These are phyloP conservation scores for Tothia fuscella DNA, from an alignment of 2,329 filamentous ascomycete species.

Conservation along the genomic window DNA sequence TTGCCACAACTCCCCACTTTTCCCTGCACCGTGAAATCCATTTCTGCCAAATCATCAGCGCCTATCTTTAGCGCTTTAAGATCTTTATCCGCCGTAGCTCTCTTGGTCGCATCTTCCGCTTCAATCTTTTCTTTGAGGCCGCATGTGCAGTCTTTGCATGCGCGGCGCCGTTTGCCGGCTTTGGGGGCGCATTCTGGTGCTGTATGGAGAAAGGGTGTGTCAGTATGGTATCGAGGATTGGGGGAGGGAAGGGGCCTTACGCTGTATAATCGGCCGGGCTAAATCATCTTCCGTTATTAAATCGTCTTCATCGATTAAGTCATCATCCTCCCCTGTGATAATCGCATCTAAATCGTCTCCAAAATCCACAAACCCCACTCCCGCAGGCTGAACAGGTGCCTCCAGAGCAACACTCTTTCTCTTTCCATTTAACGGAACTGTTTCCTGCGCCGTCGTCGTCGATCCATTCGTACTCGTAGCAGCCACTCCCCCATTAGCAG, in stretches of 20 bases:
- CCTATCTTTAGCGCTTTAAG: constrained; percentile 60
- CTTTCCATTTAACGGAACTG: constrained; percentile 28
- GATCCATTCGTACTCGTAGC: too few relatives aligned
- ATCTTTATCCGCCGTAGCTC: constrained; percentile 50
- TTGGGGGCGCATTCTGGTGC: constrained; percentile 81
- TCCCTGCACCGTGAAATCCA: constrained; percentile 96
- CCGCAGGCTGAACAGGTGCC: constrained; percentile 19
- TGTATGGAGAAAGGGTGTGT: constrained; percentile 21
- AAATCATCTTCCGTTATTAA: constrained; percentile 79
- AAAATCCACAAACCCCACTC: constrained; percentile 58
- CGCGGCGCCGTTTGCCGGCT: constrained; percentile 74
- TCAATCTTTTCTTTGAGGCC: constrained; percentile 77
- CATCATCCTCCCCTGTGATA: constrained; percentile 55
- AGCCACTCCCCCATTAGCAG: constrained; percentile 18
- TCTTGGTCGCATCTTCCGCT: constrained; percentile 65
- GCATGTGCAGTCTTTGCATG: constrained; percentile 97
- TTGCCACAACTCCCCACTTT: constrained; percentile 93
- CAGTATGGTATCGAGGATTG: background rate
- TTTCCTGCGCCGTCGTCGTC: constrained; percentile 22
- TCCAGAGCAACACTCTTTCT: constrained; percentile 26
- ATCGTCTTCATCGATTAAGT: constrained; percentile 82
- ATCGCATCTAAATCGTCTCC: constrained; percentile 49
- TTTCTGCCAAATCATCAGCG: constrained; percentile 69
- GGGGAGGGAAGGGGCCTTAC: constrained; percentile 42
- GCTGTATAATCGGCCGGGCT: constrained; percentile 62